These are phyloP conservation scores for Desmodesmus armatus DNA, from an alignment of 139 green algal genomes.

Conservation along the genomic window DNA sequence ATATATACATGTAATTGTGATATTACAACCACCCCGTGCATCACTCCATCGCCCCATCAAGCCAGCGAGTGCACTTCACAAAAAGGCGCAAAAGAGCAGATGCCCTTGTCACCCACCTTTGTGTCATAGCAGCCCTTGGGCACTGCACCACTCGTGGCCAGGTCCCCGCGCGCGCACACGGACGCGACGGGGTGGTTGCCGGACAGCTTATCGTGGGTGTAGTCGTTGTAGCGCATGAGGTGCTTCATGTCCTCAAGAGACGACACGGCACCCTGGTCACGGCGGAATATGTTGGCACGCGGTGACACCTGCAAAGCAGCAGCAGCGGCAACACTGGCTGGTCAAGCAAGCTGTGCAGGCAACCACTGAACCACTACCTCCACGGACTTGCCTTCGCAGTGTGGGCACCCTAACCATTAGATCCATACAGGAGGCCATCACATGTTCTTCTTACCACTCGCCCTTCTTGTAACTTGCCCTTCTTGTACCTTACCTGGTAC, in stretches of 20 bases:
- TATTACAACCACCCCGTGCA: too few species aligned
- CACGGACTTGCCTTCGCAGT: background rate
- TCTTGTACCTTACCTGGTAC: slow-evolving; percentile 62
- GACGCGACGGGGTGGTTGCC: slow-evolving; percentile 48
- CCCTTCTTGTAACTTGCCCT: too few species aligned
- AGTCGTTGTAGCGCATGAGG: slow-evolving; percentile 82
- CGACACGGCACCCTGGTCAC: slow-evolving; percentile 67
- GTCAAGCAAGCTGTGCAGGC: background rate
- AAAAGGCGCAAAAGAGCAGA: too few species aligned
- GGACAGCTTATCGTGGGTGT: slow-evolving; percentile 58
- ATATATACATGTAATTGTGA: too few species aligned
- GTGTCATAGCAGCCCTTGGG: slow-evolving; percentile 77
- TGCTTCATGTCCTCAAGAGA: slow-evolving; percentile 64
- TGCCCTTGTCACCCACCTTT: slow-evolving; percentile 50
- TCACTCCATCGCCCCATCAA: too few species aligned
- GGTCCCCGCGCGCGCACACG: slow-evolving; percentile 74
- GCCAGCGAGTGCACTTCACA: too few species aligned
- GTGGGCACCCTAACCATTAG: background rate
- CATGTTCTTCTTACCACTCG: too few species aligned
- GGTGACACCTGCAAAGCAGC: slow-evolving; percentile 56
- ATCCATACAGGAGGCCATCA: too few species aligned
- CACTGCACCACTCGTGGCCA: slow-evolving; percentile 49
- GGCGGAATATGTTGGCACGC: slow-evolving; percentile 80
- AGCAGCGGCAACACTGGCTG: background rate
- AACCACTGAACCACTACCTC: background rate